Conservation (phyloP, 345 rosid genomes). For the Leavenworthia alabamica region DNA sequence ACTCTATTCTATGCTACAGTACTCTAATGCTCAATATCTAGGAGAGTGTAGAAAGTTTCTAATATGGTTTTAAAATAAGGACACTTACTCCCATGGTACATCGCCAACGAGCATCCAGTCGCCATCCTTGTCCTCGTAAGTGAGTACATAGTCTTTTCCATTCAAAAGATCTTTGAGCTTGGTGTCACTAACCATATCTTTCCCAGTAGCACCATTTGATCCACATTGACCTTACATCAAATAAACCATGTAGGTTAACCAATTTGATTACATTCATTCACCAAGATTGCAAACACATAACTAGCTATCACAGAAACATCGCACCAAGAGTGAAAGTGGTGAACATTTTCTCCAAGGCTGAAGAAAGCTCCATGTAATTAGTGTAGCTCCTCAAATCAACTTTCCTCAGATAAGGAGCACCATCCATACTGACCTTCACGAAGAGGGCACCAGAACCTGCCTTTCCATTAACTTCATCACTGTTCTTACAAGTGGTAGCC, state of each 20-base stretch:
- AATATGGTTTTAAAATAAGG: neutral
- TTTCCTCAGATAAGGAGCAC: slow-evolving; percentile 93
- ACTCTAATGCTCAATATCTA: neutral
- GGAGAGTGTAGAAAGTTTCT: neutral
- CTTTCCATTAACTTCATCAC: slow-evolving; percentile 82
- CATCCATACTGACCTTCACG: slow-evolving; percentile 94
- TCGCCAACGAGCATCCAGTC: slow-evolving; percentile 99
- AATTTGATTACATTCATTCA: neutral
- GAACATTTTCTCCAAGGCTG: slow-evolving; percentile 91
- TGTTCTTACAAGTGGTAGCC: slow-evolving; percentile 65
- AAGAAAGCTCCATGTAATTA: slow-evolving; percentile 62
- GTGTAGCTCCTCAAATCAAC: slow-evolving; percentile 72
- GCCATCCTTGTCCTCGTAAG: slow-evolving; percentile 90
- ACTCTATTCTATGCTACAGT: too few species aligned
- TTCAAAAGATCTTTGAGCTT: slow-evolving; percentile 69
- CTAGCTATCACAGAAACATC: slow-evolving; percentile 22
- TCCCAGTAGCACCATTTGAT: slow-evolving; percentile 49
- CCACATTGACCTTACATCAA: slow-evolving; percentile 64
- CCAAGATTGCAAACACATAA: neutral
- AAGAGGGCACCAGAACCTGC: slow-evolving; percentile 63
- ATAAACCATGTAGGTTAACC: slow-evolving; percentile 10
- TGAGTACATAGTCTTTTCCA: slow-evolving; percentile 87
- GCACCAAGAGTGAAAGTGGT: slow-evolving; percentile 85
- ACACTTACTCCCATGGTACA: slow-evolving; percentile 93
- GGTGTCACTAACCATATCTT: slow-evolving; percentile 61